Conservation (phyloP, 257 asterid species). For the Solanum etuberosum region DNA sequence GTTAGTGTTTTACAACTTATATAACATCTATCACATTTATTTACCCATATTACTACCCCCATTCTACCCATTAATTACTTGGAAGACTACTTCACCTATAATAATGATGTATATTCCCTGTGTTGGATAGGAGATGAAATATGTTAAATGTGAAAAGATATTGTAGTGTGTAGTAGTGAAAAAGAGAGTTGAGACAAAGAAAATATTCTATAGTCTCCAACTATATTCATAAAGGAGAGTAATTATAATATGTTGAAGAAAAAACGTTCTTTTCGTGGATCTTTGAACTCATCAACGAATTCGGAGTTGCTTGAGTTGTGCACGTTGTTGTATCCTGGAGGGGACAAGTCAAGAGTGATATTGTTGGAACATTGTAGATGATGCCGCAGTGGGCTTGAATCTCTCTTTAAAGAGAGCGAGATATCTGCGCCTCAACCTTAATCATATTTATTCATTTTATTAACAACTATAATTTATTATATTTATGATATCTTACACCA, state of each 20-base stretch:
- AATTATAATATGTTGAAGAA: background rate
- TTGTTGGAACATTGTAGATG: too few relatives aligned
- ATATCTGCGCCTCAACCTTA: too few relatives aligned
- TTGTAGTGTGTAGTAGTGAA: background rate
- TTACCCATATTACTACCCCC: background rate
- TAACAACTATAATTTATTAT: background rate
- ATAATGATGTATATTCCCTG: background rate
- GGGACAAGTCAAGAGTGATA: background rate
- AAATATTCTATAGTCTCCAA: background rate
- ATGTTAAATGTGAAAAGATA: background rate
- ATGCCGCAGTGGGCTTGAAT: too few relatives aligned
- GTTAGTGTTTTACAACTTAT: too few relatives aligned
- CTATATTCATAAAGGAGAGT: background rate
- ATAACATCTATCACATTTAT: background rate
- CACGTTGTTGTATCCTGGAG: too few relatives aligned
- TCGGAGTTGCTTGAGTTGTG: background rate
- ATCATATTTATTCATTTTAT: background rate
- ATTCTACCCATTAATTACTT: background rate
- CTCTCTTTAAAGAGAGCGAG: too few relatives aligned
- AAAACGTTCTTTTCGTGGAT: background rate
- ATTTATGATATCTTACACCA: rapidly evolving
- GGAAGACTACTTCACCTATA: background rate
- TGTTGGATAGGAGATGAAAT: background rate
- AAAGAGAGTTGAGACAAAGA: background rate
- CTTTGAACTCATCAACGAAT: too few relatives aligned